Conservation (phyloP, 352 stramenopile species). For the Phytophthora litchii region DNA sequence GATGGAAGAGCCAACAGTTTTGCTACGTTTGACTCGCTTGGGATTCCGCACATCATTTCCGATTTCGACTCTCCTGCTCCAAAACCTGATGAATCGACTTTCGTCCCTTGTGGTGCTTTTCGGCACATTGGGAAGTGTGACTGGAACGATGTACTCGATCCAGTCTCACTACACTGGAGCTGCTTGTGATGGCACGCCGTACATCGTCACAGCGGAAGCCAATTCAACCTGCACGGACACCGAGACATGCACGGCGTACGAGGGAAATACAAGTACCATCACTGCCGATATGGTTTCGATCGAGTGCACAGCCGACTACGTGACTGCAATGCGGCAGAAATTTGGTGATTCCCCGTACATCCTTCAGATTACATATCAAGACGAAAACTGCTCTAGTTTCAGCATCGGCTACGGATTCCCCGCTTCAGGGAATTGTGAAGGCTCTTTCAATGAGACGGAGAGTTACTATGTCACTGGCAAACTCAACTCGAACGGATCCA, state of each 20-base stretch:
- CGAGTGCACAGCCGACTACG: slow-evolving; percentile 14
- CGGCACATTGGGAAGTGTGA: neutral
- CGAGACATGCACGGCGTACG: slow-evolving; percentile 1
- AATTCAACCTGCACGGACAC: slow-evolving; percentile 1
- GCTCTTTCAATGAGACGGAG: slow-evolving; percentile 12
- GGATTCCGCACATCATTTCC: slow-evolving; percentile 5
- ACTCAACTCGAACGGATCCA: slow-evolving; percentile 20
- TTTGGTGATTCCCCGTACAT: slow-evolving; percentile 18
- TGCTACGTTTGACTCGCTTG: slow-evolving; percentile 7
- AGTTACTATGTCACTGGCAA: slow-evolving; percentile 20
- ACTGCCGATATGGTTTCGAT: slow-evolving; percentile 8
- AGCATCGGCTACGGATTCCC: neutral
- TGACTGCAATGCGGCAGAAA: slow-evolving; percentile 4
- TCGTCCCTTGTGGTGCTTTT: neutral
- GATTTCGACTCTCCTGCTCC: neutral
- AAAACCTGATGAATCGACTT: slow-evolving; percentile 23
- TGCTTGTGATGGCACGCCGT: slow-evolving; percentile 12
- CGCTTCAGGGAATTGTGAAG: slow-evolving; percentile 9
- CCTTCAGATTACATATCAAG: neutral
- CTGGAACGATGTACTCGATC: slow-evolving; percentile 8
- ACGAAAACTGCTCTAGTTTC: slow-evolving; percentile 6
- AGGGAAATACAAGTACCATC: slow-evolving; percentile 3
- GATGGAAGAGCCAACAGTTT: neutral
- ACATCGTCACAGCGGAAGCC: slow-evolving; percentile 10
- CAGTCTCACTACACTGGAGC: slow-evolving; percentile 15